These are phyloP conservation scores for Pulicaria dysenterica DNA, from an alignment of 129 eudicot species.

Conservation along the genomic window DNA sequence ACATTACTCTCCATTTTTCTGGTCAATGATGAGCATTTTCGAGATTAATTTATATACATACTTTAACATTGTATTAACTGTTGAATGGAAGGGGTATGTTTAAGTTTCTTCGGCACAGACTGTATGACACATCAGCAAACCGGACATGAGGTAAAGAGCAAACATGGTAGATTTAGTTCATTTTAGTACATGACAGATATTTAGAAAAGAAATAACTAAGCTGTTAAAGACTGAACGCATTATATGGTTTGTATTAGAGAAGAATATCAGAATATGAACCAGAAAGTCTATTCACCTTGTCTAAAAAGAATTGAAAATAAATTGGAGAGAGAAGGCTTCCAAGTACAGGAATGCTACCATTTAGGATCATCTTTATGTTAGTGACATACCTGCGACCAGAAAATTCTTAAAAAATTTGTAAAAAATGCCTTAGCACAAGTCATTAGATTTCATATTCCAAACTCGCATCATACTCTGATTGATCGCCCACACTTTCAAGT, in stretches of 20 bases:
- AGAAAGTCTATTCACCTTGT: constrained; percentile 60
- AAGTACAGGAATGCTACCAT: constrained; percentile 81
- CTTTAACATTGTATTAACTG: constrained; percentile 6
- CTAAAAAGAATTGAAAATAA: constrained; percentile 91
- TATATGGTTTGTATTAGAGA: constrained; percentile 1
- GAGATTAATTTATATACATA: constrained; percentile 2
- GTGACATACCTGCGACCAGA: constrained; percentile 78
- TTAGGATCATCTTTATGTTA: constrained; percentile 75
- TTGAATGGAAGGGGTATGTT: neutral
- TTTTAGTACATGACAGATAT: neutral
- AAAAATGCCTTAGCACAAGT: neutral
- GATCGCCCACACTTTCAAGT: constrained; percentile 99
- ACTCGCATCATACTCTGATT: constrained; percentile 73
- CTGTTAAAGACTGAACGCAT: neutral
- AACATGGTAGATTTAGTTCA: neutral
- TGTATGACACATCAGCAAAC: constrained; percentile 11
- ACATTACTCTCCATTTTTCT: constrained; percentile 3
- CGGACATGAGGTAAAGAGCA: constrained; percentile 10
- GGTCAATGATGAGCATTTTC: constrained; percentile 11
- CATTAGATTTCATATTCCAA: constrained; percentile 12
- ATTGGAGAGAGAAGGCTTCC: constrained; percentile 90
- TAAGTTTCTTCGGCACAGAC: constrained; percentile 14
- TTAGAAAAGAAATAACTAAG: neutral
- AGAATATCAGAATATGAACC: constrained; percentile 22
- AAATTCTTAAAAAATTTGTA: constrained; percentile 1